Base-by-base conservation (phyloP, 2,329 filamentous ascomycete species). In the Aspergillus persii region DNA sequence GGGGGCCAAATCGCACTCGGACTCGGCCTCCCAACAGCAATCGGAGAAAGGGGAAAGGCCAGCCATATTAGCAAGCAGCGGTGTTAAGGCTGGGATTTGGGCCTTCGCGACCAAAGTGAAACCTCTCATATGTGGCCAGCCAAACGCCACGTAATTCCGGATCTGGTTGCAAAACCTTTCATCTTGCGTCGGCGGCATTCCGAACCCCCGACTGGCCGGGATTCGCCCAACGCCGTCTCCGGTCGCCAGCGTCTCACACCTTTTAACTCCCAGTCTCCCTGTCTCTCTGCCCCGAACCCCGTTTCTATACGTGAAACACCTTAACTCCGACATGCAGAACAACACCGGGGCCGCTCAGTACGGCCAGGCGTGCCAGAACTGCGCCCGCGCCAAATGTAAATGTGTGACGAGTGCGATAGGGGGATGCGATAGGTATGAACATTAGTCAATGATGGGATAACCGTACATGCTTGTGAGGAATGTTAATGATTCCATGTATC, bases 341-440 rank as follows among this genome's bases (percentile, higher is more conserved):
- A 36, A 29, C 23, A 50, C 50, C n/a, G 26, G 26, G 46, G 15
- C 47, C 8, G 18, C 47, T 8, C 51, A 60, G 1, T 64, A 79
- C 58, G 77, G 77, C n/a, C 72, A 74, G 36, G 73, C 78, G 3
- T 80, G 78, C 49, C 63, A 66, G 47, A 74, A 71, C 39, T 80
- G 78, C 59, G 71, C 71, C 39, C 75, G 74, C 48, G 76, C 77
- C 48, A 80, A 80, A 60, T 77, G 76, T 67, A 78, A 77, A 64
- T 80, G 78, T 60, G 70, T 77, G 30, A 69, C 74, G 18, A 47
- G 18, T 48, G 67, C 69, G n/a, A 60, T 66, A 3, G 63, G 58
- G 1, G 47, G 47, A 8, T 67, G 65, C 48, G 60, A 64, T 23
- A 66, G 65, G 65, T 65, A 29, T 15, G 50, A 48, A 36, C 6